phyloP scores from a whole-genome alignment of 352 stramenopile species.

The Phytophthora litchii region DNA sequence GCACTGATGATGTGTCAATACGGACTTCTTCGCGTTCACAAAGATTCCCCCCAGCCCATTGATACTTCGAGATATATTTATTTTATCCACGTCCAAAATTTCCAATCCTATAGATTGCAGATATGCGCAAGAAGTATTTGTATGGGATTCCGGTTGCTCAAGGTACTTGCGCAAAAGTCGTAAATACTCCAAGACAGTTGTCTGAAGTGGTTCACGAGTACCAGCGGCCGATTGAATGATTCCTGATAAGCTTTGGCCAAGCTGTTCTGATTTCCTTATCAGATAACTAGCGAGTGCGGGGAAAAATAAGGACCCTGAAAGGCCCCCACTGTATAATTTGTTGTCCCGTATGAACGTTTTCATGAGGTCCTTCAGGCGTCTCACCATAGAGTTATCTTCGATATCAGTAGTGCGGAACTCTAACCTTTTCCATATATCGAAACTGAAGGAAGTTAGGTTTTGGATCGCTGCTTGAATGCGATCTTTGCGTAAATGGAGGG shows the following conservation, averaged over 20 bases:
- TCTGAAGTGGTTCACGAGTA: not conserved
- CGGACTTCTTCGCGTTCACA: conserved; percentile 11
- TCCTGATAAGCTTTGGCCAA: conserved; percentile 18
- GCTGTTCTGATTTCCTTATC: conserved; percentile 13
- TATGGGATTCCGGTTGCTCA: conserved; percentile 8
- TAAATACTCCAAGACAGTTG: conserved; percentile 8
- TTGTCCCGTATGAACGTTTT: conserved; percentile 13
- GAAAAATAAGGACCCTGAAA: conserved; percentile 22
- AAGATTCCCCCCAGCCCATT: conserved; percentile 24
- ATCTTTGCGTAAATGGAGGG: conserved; percentile 7
- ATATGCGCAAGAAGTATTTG: conserved; percentile 2
- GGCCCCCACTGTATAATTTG: conserved; percentile 7
- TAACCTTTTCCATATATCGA: conserved; percentile 33
- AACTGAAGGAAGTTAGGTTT: conserved; percentile 27
- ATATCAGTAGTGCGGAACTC: conserved; percentile 25
- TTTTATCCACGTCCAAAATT: conserved; percentile 31
- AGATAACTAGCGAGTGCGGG: conserved; percentile 21
- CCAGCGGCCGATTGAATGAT: not conserved
- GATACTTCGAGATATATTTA: conserved; percentile 22
- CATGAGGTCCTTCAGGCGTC: conserved; percentile 17
- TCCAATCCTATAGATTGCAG: conserved; percentile 16
- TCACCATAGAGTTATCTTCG: conserved; percentile 22
- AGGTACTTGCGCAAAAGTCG: conserved; percentile 9
- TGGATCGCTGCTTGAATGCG: conserved; percentile 24
- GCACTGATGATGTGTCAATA: conserved; percentile 24